Percentiles rank a stretch among this genome's conserved stretches.
phyloP scores from a whole-genome alignment of 116 monocot species.

The Thalassia testudinum region DNA sequence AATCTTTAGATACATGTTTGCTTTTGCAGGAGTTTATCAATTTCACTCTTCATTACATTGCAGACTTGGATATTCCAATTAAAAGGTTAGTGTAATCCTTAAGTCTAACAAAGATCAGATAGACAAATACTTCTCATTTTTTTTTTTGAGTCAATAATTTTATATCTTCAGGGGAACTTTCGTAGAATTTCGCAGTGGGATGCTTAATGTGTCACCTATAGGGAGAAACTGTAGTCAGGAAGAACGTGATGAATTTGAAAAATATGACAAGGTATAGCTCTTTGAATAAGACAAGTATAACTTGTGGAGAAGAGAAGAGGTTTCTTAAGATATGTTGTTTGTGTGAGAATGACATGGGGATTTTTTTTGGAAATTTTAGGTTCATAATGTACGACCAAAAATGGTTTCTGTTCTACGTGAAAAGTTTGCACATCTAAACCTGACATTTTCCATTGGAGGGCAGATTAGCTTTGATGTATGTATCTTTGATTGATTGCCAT shows the following conservation, averaged over 20 bases:
- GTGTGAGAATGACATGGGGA: neutral
- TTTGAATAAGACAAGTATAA: too few relatives aligned
- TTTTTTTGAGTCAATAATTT: conserved; percentile 2
- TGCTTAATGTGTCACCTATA: conserved; percentile 96
- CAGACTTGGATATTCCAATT: conserved; percentile 87
- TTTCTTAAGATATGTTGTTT: too few relatives aligned
- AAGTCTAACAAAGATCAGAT: neutral
- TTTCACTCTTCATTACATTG: conserved; percentile 92
- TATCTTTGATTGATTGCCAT: conserved; percentile 1
- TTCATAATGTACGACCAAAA: conserved; percentile 70
- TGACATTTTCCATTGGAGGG: conserved; percentile 93
- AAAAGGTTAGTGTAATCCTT: conserved; percentile 44
- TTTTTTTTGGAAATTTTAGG: conserved; percentile 18
- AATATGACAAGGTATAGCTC: conserved; percentile 72
- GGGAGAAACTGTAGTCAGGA: conserved; percentile 95
- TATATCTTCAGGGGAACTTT: conserved; percentile 70
- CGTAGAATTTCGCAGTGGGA: conserved; percentile 90
- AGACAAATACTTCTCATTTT: neutral
- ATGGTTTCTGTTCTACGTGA: conserved; percentile 86
- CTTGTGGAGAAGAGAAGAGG: too few relatives aligned
- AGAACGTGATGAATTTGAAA: conserved; percentile 91
- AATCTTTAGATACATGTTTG: too few relatives aligned
- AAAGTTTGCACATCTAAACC: conserved; percentile 69
- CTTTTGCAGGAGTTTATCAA: conserved; percentile 78
- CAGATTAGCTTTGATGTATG: conserved; percentile 99